phyloP scores from a whole-genome alignment of 176 grass and related monocot species.

The Tillandsia leiboldiana region DNA sequence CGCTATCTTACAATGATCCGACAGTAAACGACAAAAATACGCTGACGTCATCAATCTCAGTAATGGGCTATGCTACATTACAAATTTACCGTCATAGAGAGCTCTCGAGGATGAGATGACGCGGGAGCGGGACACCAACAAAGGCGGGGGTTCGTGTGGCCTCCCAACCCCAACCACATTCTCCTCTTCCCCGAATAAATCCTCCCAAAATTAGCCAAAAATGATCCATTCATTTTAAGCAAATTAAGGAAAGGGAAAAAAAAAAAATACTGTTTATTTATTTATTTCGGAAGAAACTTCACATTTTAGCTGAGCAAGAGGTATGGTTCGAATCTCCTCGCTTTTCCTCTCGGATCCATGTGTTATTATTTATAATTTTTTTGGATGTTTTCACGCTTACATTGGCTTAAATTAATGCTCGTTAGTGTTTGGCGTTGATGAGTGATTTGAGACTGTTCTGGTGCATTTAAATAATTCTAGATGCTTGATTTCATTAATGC shows the following conservation, averaged over 20 bases:
- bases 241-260: not conserved
- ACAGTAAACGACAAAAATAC: not conserved
- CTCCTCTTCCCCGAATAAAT: conserved; percentile 38
- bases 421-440: not conserved
- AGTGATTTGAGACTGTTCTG: conserved; percentile 12
- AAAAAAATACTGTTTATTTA: no score
- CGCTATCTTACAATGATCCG: not conserved
- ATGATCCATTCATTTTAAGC: not conserved
- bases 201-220: not conserved
- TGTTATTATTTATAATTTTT: not conserved
- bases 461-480: conserved; percentile 8
- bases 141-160: conserved; percentile 26
- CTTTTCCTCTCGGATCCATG: no score
- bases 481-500: no score
- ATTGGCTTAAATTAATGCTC: no score
- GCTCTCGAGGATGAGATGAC: not conserved
- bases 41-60: not conserved
- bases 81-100: not conserved
- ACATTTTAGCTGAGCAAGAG: no score
- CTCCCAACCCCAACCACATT: conserved; percentile 17
- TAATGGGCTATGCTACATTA: no score
- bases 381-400: not conserved
- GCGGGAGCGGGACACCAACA: conserved; percentile 3
- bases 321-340: no score
- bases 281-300: no score